Conservation (phyloP, 768 basidiomycete genomes). For the Aureoboletus auriporus region DNA sequence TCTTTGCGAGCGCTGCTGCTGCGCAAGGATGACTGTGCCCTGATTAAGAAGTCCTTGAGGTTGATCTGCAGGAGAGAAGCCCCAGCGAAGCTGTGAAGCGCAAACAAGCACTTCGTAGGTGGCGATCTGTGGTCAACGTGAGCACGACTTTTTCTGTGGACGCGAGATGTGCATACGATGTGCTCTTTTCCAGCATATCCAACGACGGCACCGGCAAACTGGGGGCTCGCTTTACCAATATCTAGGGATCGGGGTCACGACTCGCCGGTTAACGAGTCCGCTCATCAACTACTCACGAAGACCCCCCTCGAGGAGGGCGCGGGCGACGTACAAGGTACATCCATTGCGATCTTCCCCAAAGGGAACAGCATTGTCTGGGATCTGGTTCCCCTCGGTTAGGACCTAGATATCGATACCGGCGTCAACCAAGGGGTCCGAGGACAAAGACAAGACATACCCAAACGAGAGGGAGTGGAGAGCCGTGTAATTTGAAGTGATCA, state of each 20-base stretch:
- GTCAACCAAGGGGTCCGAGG: background rate
- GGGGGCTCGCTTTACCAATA: slow-evolving; percentile 32
- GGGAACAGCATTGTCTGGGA: slow-evolving; percentile 33
- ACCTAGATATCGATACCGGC: slow-evolving; percentile 11
- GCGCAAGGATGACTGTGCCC: slow-evolving; percentile 30
- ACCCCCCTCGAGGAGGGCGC: slow-evolving; percentile 28
- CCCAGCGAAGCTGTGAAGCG: slow-evolving; percentile 32
- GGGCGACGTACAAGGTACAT: slow-evolving; percentile 25
- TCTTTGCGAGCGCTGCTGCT: slow-evolving; percentile 10
- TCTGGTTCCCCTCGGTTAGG: slow-evolving; percentile 27
- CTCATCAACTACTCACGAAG: slow-evolving; percentile 21
- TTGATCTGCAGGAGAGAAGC: slow-evolving; percentile 14
- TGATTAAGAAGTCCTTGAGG: slow-evolving; percentile 13
- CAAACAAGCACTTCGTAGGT: slow-evolving; percentile 35
- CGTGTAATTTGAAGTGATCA: slow-evolving; percentile 22
- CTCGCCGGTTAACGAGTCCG: background rate
- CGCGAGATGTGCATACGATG: slow-evolving; percentile 18
- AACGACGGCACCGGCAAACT: slow-evolving; percentile 30
- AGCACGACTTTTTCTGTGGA: background rate
- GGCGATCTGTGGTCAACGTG: slow-evolving; percentile 18
- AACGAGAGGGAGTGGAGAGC: slow-evolving; percentile 29
- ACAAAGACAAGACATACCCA: slow-evolving; percentile 18
- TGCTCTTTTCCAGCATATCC: slow-evolving; percentile 33
- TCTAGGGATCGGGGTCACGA: slow-evolving; percentile 17
- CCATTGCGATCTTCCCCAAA: slow-evolving; percentile 31